Evolutionary conservation across 371 early-diverging fungal genomes (phyloP), one percentile per base, ranked within the genome.

Genomic region (Mortierella sp.): DNA sequence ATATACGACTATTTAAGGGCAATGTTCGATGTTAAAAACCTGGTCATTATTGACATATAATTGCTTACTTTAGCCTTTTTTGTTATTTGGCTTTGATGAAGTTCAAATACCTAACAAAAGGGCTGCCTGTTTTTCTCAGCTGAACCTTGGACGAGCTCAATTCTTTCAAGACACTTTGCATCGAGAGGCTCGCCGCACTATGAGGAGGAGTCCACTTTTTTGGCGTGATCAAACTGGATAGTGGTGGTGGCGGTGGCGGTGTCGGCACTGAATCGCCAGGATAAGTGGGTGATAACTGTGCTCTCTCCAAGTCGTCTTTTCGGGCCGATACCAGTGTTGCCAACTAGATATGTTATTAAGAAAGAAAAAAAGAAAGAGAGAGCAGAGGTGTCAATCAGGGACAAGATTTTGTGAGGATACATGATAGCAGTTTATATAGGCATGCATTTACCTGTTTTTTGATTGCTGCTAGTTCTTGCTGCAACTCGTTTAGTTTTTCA

Each of bases 51-150:
- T 18, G 18, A 45, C 45, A 45, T 35, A 35, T 4, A 35, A 3
- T 16, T 43, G 51, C 18, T 51, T 18, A 49, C n/a, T 20, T 20
- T 62, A 16, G 37, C 39, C 18, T 35, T 59, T 32, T 11, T 22
- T 8, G 18, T 62, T 10, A 40, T 28, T 0, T 30, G 6, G 11
- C 40, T 30, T 59, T 12, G 10, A 1, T 28, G 1, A 52, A 20
- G n/a, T 52, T 55, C 11, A 55, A 55, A 14, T 69, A 74, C 75
- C 71, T 74, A n/a, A 79, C 45, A 40, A 66, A 74, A 4, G 79
- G 79, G 43, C 79, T 79, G 10, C 71, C 75, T 0, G 79, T 79
- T 57, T 74, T 79, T 26, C 79, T 65, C 37, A 79, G 68, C 35
- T 66, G 66, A 37, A 74, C 59, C 22, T 66, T 70, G 12, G 73